Conservation (phyloP, 1,284 basidiomycete species). For the Ustilago bromivora region DNA sequence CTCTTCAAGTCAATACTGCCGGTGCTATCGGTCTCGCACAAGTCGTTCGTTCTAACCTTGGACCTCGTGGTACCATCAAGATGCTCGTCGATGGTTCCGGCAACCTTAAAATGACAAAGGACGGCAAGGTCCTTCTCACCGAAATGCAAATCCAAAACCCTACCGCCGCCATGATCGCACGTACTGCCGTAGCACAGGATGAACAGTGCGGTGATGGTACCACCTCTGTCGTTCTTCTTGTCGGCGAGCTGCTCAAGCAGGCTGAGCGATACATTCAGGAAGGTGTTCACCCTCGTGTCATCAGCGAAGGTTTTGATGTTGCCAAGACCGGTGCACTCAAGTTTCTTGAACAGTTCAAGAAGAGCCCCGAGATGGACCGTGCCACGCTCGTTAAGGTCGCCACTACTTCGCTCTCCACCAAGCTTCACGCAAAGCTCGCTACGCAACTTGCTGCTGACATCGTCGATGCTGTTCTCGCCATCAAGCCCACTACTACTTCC, state of each 20-base stretch:
- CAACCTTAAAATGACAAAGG: conserved; percentile 99
- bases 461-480: conserved; percentile 93
- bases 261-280: conserved; percentile 97
- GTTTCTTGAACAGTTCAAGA: conserved; percentile 91
- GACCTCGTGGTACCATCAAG: conserved; percentile 83
- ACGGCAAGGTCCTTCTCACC: conserved; percentile 96
- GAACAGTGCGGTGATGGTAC: conserved; percentile 99
- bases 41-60: conserved; percentile 96
- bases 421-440: conserved; percentile 85
- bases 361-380: conserved; percentile 82
- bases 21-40: conserved; percentile 97
- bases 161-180: conserved; percentile 98
- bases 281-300: conserved; percentile 96
- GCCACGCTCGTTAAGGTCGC: conserved; percentile 92
- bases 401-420: conserved; percentile 93
- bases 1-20: conserved; percentile 83
- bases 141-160: conserved; percentile 99
- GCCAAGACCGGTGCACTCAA: conserved; percentile 95
- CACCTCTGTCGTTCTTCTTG: conserved; percentile 94
- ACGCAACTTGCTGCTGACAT: conserved; percentile 90
- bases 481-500: conserved; percentile 73
- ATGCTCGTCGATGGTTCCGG: conserved; percentile 99
- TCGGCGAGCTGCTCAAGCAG: conserved; percentile 97
- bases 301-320: conserved; percentile 94
- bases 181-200: conserved; percentile 97